These are phyloP conservation scores for Stellera chamaejasme DNA, from an alignment of 345 rosid species.

Conservation along the genomic window DNA sequence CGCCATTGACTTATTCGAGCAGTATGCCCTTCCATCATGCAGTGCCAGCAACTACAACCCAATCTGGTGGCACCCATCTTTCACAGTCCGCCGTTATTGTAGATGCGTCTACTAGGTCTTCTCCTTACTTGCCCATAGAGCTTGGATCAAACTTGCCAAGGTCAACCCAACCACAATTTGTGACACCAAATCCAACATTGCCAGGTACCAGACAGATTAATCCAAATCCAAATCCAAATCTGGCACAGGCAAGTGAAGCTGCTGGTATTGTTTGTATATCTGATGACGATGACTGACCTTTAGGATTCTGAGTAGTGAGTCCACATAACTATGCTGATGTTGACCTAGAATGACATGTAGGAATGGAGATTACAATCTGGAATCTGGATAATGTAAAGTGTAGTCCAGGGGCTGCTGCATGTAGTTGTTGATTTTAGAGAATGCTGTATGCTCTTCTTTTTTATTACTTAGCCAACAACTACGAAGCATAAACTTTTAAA, in stretches of 20 bases:
- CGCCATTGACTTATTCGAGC: constrained; percentile 6
- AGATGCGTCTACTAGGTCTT: no score
- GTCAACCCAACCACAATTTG: constrained; percentile 9
- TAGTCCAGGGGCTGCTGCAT: background rate
- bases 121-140: constrained; percentile 5
- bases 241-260: constrained; percentile 4
- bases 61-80: constrained; percentile 10
- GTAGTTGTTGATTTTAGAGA: no score
- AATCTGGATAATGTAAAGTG: background rate
- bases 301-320: background rate
- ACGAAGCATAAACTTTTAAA: no score
- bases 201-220: background rate
- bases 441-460: no score
- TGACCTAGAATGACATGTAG: no score
- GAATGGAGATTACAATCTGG: no score
- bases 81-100: constrained; percentile 5
- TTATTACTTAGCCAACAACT: no score
- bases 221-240: constrained; percentile 6
- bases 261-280: constrained; percentile 43
- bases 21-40: constrained; percentile 5
- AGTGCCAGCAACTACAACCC: constrained; percentile 10
- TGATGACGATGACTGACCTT: constrained; percentile 41
- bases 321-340: no score
- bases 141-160: constrained; percentile 5
- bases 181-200: background rate